Evolutionary conservation across 2,329 filamentous ascomycete genomes (phyloP).

Genomic region (Cryphonectria japonica): DNA sequence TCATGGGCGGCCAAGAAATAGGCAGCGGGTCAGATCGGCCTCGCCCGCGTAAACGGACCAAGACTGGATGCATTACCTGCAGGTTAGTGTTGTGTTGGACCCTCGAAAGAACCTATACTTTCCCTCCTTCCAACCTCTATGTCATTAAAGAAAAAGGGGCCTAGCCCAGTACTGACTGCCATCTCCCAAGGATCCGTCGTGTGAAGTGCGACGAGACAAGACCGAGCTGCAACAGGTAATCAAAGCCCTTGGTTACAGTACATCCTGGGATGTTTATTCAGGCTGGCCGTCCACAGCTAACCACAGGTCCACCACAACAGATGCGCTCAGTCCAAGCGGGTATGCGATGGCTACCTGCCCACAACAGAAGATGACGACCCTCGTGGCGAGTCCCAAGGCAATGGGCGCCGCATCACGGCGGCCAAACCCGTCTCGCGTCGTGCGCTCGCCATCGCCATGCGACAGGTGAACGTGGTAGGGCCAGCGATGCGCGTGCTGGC

Average conservation of each 20-base stretch:
- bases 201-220: slow-evolving; percentile 43
- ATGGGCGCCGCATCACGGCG: neutral
- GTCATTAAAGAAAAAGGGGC: too few species aligned
- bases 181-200: slow-evolving; percentile 38
- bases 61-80: slow-evolving; percentile 36
- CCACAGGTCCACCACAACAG: slow-evolving; percentile 4
- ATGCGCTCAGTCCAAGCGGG: slow-evolving; percentile 33
- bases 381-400: neutral
- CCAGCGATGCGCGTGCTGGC: slow-evolving; percentile 36
- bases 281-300: neutral
- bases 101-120: neutral
- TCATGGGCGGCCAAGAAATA: neutral
- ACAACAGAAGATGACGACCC: neutral
- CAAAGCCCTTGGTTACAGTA: too few species aligned
- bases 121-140: neutral
- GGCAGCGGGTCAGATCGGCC: neutral
- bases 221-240: slow-evolving; percentile 37
- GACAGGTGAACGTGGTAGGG: slow-evolving; percentile 36
- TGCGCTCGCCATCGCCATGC: slow-evolving; percentile 37
- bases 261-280: too few species aligned
- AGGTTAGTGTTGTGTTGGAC: slow-evolving; percentile 22
- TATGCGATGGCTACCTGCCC: slow-evolving; percentile 41
- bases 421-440: slow-evolving; percentile 37
- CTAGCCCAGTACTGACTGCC: neutral
- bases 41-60: slow-evolving; percentile 11